Conservation (phyloP, 192 early-diverging fungal genomes). For the Kappamyces sp. region DNA sequence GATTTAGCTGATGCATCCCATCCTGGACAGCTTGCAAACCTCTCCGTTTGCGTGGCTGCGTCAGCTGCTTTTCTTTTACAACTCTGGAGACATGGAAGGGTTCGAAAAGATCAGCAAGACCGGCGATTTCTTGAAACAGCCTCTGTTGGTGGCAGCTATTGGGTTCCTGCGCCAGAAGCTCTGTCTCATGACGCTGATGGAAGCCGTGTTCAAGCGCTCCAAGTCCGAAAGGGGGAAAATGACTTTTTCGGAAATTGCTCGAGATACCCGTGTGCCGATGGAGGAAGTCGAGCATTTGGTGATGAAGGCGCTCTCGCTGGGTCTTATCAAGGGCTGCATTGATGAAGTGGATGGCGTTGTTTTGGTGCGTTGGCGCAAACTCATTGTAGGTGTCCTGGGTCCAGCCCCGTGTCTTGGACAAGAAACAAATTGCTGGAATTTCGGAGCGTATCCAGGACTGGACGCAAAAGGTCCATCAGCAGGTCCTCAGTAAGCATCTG, state of each 20-base stretch:
- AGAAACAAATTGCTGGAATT: slow-evolving; percentile 80
- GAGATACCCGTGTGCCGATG: slow-evolving; percentile 67
- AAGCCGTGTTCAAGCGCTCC: slow-evolving; percentile 81
- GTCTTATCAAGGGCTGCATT: slow-evolving; percentile 86
- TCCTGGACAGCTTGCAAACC: slow-evolving; percentile 68
- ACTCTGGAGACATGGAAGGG: slow-evolving; percentile 86
- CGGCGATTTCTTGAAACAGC: slow-evolving; percentile 60
- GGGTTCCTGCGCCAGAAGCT: slow-evolving; percentile 89
- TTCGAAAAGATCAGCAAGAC: slow-evolving; percentile 69
- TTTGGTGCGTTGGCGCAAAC: slow-evolving; percentile 29
- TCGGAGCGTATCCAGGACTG: slow-evolving; percentile 76
- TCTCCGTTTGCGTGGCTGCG: slow-evolving; percentile 84
- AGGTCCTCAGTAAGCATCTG: slow-evolving; percentile 31
- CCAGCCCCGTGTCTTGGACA: slow-evolving; percentile 92
- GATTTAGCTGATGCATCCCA: slow-evolving; percentile 79
- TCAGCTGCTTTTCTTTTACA: slow-evolving; percentile 82
- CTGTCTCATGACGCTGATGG: slow-evolving; percentile 93
- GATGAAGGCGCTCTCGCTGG: slow-evolving; percentile 95
- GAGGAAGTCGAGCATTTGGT: slow-evolving; percentile 95
- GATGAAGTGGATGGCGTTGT: slow-evolving; percentile 91
- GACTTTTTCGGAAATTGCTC: slow-evolving; percentile 72
- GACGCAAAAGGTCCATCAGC: slow-evolving; percentile 74
- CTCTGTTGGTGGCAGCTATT: slow-evolving; percentile 69
- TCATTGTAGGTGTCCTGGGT: slow-evolving; percentile 78
- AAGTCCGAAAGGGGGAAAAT: slow-evolving; percentile 68